Base-by-base conservation (phyloP, 2,329 filamentous ascomycete genomes). In the Fusarium oxysporum region DNA sequence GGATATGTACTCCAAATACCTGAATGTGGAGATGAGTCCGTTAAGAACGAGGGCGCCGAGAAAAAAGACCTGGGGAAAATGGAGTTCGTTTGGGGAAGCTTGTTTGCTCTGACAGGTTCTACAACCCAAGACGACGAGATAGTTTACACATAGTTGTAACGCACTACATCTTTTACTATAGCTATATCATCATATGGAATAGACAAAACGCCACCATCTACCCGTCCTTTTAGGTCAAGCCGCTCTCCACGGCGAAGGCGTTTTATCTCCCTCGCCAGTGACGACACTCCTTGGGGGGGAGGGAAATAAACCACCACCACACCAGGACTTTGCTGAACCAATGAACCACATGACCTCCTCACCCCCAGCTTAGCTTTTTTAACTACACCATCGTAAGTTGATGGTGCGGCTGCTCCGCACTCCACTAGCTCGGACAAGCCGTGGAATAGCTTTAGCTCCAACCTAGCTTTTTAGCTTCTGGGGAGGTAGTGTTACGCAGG, bases 401-500 rank as follows among this genome's bases (percentile, higher is more conserved):
- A 65, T 56, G 64, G 69, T 57, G 69, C 69, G 69, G 58, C 44
- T 72, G 59, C 69, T 72, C 69, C 69, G 69, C 69, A 71, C 53
- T 51, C 48, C 67, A 45, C 38, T 55, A 54, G 47, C 30, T 54
- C 70, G 65, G 65, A 13, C 70, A 58, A 45, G 50, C 69, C 70
- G 70, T 47, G 53, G 30, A 23, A 40, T 58, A 40, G 16, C 35
- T 53, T 14, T 43, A 55, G 55, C 32, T 30, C 32, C 13, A 48
- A 25, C 45, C n/a, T 51, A 35, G 48, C n/a, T 25, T 35, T 51
- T 51, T 53, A 64, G 51, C 51, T 63, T 63, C 51, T 32, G 43
- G 37, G 25, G 28, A 12, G n/a, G 28, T 32, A 28, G 28, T 58
- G 59, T 45, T 62, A 45, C 53, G 32, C 60, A 44, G 33, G 19